Evolutionary conservation across 192 early-diverging fungal genomes (phyloP), one percentile per base, ranked within the genome.

Genomic region (Mortierella claussenii): DNA sequence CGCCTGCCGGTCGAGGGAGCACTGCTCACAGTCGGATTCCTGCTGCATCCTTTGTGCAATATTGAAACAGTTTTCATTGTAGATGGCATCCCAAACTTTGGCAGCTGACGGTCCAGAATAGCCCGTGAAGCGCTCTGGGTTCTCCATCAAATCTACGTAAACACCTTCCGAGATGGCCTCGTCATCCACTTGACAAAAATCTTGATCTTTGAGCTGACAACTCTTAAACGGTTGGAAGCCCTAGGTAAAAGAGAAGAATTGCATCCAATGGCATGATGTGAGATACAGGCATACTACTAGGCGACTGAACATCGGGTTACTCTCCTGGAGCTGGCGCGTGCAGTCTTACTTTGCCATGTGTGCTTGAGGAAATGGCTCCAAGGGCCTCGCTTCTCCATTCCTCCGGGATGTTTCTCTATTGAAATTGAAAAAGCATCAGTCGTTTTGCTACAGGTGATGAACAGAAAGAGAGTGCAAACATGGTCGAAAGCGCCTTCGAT

Each of bases 61-160:
- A 66, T 89, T 89, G 80, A 98, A 97, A 68, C 97, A 99, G 82
- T 97, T 99, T 65, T 99, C 93, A 64, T 91, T 82, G 74, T 99
- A 99, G 27, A 99, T 95, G 20, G 95, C 86, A 50, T 88, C 86
- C 97, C 97, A 99, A 15, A 99, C 90, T 31, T 91, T 86, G 37
- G 86, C 86, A 33, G 96, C 90, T 30, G 92, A 90, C n/a, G 91
- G 89, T 54, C 97, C 97, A 17, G 90, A 86, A 64, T 97, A 99
- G n/a, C 95, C 97, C 0, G 97, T 98, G 68, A 94, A 99, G 12
- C 96, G 89, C 74, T 99, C 97, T 10, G 95, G 95, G 55, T 99
- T 99, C 33, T 89, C 88, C 2, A 91, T 57, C 26, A 99, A 81
- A 57, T 99, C 89, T 6, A 99, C 89, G 82, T 93, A 97, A 34